These are phyloP conservation scores for Phaeoacremonium minimum DNA, from an alignment of 2,329 filamentous ascomycete genomes.

Conservation along the genomic window DNA sequence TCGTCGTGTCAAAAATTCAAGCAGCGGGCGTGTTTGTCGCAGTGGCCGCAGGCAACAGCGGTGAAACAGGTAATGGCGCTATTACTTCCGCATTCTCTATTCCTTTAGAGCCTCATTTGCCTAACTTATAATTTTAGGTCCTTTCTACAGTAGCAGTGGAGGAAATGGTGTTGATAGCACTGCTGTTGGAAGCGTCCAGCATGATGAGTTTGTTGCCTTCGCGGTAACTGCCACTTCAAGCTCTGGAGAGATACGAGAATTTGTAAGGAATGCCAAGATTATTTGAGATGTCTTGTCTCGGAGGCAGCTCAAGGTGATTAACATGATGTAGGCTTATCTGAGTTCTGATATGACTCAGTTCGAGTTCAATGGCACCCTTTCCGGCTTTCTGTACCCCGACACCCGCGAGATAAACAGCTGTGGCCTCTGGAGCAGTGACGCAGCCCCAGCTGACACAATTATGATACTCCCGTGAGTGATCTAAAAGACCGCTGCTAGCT, in stretches of 20 bases:
- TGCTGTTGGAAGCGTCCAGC: constrained; percentile 3
- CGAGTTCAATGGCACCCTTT: neutral
- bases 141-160: constrained; percentile 1
- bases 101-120: too few species aligned
- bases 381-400: neutral
- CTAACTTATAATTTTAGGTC: constrained; percentile 1
- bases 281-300: too few species aligned
- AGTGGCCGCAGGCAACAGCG: neutral
- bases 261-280: neutral
- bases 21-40: neutral
- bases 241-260: neutral
- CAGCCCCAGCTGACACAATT: too few species aligned
- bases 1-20: neutral
- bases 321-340: neutral
- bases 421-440: too few species aligned
- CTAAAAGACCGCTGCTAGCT: too few species aligned
- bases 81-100: too few species aligned
- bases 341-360: neutral
- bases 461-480: too few species aligned
- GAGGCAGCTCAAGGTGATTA: neutral
- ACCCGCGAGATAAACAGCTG: neutral
- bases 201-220: constrained; percentile 1
- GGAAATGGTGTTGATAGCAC: constrained; percentile 1
- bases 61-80: neutral
- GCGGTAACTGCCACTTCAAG: constrained; percentile 1